Evolutionary conservation across 257 asterid genomes (phyloP), one percentile per base, ranked within the genome.

Genomic region (Phtheirospermum japonicum): DNA sequence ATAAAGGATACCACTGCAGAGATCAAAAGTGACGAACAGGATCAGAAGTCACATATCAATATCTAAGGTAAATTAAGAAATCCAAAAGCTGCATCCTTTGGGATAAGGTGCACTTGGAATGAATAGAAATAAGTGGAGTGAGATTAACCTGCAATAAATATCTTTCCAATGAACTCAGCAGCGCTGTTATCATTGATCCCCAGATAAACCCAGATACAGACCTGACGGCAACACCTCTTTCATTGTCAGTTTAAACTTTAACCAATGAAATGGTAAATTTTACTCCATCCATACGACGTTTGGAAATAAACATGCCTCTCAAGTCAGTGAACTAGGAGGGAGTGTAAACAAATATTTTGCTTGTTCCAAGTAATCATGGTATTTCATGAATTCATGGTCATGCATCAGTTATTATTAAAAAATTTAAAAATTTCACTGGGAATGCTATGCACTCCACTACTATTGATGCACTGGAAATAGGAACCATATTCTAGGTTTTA

Each of bases 1-100:
- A 79, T 66, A 68, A 86, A 65, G 37, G 98, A 91, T 36, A 91
- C 88, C 79, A 83, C 98, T 89, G 95, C 80, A 76, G 56, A 76
- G 63, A 72, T 46, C 42, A 68, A 76, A 79, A 65, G 18, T 68
- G 63, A 52, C 32, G 18, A 76, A 37, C n/a, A n/a, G n/a, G 51
- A 57, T 63, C 70, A 71, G 55, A 67, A 57, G 28, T 48, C 11
- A 17, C 62, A 34, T 18, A 67, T 12, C 39, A 33, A 37, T 58
- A 70, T 33, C 5, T 12, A 4, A 55, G 12, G 58, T 45, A 40
- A 68, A 48, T 48, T 31, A 64, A 59, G 63, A 60, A 69, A 45
- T 26, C 46, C 46, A 50, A 46, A 56, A 20, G 19, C 40, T 26
- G 31, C 63, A 53, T 63, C 50, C 36, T n/a, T n/a, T n/a, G n/a